phyloP scores from a whole-genome alignment of 2,329 filamentous ascomycete genomes.

The Cladophialophora yegresii region DNA sequence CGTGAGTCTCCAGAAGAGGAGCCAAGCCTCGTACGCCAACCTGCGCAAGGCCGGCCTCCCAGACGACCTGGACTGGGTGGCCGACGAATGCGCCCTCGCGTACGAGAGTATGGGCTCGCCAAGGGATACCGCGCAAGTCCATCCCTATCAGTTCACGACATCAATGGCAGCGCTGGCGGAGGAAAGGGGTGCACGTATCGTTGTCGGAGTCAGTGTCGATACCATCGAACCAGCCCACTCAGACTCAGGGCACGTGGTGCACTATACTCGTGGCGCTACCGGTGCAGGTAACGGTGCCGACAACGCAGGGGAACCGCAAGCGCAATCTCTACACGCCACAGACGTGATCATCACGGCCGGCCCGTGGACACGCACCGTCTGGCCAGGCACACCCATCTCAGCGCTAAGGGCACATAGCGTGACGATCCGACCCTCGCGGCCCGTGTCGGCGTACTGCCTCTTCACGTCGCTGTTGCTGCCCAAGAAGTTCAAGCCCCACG shows the following conservation, averaged over 20 bases:
- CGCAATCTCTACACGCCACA: conserved; percentile 58
- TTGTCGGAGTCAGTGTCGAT: conserved; percentile 65
- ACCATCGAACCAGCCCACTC: conserved; percentile 50
- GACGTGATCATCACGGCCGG: conserved; percentile 63
- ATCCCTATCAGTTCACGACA: conserved; percentile 87
- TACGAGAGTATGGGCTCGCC: conserved; percentile 85
- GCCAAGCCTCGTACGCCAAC: conserved; percentile 52
- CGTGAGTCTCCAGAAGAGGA: conserved; percentile 58
- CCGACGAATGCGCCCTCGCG: conserved; percentile 62
- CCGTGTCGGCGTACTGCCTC: conserved; percentile 52
- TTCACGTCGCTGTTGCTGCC: conserved; percentile 86
- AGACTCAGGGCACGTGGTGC: conserved; percentile 50
- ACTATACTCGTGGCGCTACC: conserved; percentile 51
- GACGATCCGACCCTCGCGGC: conserved; percentile 58
- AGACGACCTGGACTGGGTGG: conserved; percentile 80
- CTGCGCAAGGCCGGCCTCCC: conserved; percentile 66
- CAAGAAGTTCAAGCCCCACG: conserved; percentile 58
- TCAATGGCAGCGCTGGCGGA: conserved; percentile 75
- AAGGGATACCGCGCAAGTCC: conserved; percentile 85
- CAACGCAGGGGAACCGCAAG: conserved; percentile 20
- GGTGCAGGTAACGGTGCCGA: neutral
- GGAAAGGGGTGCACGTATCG: conserved; percentile 67
- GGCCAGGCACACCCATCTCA: conserved; percentile 59
- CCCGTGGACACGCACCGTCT: conserved; percentile 61
- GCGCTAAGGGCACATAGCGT: conserved; percentile 65